Evolutionary conservation across 768 basidiomycete genomes (phyloP), one percentile per base, ranked within the genome.

Genomic region (Psilocybe cyanescens): DNA sequence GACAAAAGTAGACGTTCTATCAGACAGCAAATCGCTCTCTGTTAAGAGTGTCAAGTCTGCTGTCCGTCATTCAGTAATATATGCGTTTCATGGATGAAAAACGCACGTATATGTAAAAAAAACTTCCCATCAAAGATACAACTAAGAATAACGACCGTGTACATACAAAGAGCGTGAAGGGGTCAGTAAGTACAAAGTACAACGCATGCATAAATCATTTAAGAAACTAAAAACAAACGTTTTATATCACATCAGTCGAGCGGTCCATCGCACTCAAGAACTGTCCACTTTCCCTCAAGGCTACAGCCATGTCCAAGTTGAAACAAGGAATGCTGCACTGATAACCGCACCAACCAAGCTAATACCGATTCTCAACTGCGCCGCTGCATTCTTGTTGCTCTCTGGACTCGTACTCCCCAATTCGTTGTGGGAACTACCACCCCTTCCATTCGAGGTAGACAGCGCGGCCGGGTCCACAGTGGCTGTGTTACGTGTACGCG

Each of bases 381-480:
- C n/a, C 6, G 45, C 56, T 4, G 19, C 45, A 39, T 57, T 57
- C 33, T 57, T 57, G 3, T 14, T 57, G 7, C 29, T 45, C 19
- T 57, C 46, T 9, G 56, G 56, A 35, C 56, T 57, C 33, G 56
- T 57, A 24, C 56, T 57, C 11, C 56, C 56, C 12, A 57, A 17
- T 44, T 12, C 24, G 24, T 24, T 44, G 4, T 57, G 46, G 31
- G 31, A n/a, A 12, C 29, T 33, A 7, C 56, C 56, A 30, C 46
- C 19, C 35, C 56, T 57, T 2, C 81, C 91, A 67, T 92, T 94
- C 44, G 83, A 85, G 7, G 41, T 44, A 16, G 41, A 44, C 51
- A 93, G 70, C 3, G 81, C 82, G 1, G 68, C 66, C 4, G 81
- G 77, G 67, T 86, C 79, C 8, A 91, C 74, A 0, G 83, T 84